Base-by-base conservation (phyloP, 345 rosid genomes). In the Sonneratia caseolaris region DNA sequence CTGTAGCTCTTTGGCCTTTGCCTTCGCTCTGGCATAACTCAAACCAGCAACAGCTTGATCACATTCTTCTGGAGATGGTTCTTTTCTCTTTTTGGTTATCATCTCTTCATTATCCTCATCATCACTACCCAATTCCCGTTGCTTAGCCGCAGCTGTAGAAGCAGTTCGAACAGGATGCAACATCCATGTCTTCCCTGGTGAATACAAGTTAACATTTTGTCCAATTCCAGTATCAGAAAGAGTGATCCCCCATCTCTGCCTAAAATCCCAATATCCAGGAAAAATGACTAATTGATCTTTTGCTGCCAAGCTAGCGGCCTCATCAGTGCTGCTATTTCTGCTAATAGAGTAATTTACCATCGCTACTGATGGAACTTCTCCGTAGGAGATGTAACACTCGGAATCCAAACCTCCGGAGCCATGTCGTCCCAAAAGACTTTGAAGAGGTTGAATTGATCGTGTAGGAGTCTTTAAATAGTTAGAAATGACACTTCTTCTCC, bases 31-130 rank as follows among this genome's bases (percentile, higher is more conserved):
- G 55, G 84, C 83, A 75, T 82, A 74, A 66, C 90, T 89, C 72
- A 89, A 77, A 72, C 84, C 87, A 71, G 83, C 90, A 81, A 89
- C 88, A 47, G 96, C 96, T 81, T 80, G 81, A 81, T 89, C 96
- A 80, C 96, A 89, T 55, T 87, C 92, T 76, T 87, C 91, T 12
- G 92, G 85, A 48, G 96, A 89, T 24, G 92, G 85, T 67, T 87
- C 92, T 77, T 87, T 91, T 76, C 76, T 86, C 78, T 61, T 82
- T 67, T 62, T 82, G 55, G 81, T 75, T 68, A 73, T 74, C 51
- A 66, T 66, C 69, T 82, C 85, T 68, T 77, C 81, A 49, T 83
- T 76, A 7, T 82, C 82, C 70, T 89, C 93, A n/a, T 86, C 88
- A 12, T 89, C 90, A 47, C 80, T 74, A 11, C 79, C 83, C 37